Conservation (phyloP, 2,329 filamentous ascomycete species). For the Phyllosticta paracitricarpa region DNA sequence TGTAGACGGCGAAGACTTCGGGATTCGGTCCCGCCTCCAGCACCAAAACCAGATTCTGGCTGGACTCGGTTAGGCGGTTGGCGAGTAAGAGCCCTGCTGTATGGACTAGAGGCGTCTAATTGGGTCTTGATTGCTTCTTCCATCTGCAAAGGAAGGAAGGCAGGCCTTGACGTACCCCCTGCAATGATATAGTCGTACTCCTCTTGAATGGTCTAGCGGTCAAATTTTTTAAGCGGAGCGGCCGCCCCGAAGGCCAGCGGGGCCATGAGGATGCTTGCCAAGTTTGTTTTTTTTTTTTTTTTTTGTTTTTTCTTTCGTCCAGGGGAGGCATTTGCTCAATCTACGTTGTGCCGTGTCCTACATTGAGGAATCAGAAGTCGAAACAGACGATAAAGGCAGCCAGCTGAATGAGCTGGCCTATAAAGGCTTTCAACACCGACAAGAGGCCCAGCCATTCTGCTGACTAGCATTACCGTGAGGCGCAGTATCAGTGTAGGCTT, state of each 20-base stretch:
- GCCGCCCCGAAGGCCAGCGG: neutral
- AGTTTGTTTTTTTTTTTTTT: neutral
- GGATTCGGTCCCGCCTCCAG: slow-evolving; percentile 17
- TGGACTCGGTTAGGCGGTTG: slow-evolving; percentile 15
- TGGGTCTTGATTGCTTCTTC: neutral
- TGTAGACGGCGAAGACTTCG: slow-evolving; percentile 17
- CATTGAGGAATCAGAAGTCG: too few species aligned
- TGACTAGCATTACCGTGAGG: too few species aligned
- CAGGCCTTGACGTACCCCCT: slow-evolving; percentile 2
- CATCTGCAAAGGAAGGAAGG: neutral
- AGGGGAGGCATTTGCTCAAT: too few species aligned
- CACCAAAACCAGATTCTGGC: slow-evolving; percentile 17
- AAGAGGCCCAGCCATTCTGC: too few species aligned
- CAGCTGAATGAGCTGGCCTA: too few species aligned
- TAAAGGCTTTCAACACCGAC: too few species aligned
- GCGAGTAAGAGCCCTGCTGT: slow-evolving; percentile 16
- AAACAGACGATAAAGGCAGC: too few species aligned
- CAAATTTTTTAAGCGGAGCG: neutral
- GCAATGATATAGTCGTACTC: slow-evolving; percentile 13
- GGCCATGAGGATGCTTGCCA: neutral
- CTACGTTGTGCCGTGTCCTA: too few species aligned
- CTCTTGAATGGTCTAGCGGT: slow-evolving; percentile 8
- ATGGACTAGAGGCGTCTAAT: neutral
- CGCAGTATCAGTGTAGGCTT: too few species aligned
- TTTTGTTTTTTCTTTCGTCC: neutral